phyloP scores from a whole-genome alignment of 305 asterid genomes.

The Fraxinus baroniana region DNA sequence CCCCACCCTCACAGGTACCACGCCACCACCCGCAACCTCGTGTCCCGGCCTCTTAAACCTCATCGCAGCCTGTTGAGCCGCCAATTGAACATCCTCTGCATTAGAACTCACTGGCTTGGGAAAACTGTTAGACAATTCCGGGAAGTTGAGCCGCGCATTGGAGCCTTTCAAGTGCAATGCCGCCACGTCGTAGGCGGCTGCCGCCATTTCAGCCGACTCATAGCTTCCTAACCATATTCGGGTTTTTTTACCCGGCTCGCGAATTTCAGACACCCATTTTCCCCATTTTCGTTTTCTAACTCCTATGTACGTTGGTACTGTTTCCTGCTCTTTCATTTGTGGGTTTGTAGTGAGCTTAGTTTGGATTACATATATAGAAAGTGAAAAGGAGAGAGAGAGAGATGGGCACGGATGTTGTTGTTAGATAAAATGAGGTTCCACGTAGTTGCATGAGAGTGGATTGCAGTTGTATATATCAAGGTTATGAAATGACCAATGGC shows the following conservation, averaged over 20 bases:
- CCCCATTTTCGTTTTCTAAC: constrained; percentile 75
- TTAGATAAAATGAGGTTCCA: constrained; percentile 42
- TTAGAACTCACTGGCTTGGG: constrained; percentile 50
- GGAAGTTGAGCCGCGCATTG: constrained; percentile 55
- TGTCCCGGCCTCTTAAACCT: constrained; percentile 16
- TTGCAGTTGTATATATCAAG: constrained; percentile 29
- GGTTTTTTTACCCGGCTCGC: constrained; percentile 58
- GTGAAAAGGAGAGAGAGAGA: background rate
- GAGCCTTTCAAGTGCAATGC: constrained; percentile 60
- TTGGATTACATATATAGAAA: background rate
- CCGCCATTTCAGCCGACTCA: constrained; percentile 71
- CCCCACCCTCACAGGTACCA: constrained; percentile 34
- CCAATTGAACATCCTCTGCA: constrained; percentile 49
- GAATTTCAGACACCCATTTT: constrained; percentile 74
- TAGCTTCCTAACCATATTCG: constrained; percentile 72
- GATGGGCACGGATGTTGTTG: background rate
- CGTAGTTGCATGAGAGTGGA: constrained; percentile 63
- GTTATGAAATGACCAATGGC: background rate
- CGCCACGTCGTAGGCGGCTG: constrained; percentile 64
- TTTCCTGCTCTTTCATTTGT: constrained; percentile 21
- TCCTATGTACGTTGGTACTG: constrained; percentile 38
- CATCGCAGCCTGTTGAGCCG: constrained; percentile 65
- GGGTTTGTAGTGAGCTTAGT: background rate
- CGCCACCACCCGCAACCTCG: background rate
- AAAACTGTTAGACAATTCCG: constrained; percentile 37